Evolutionary conservation across 768 basidiomycete species (phyloP).

Genomic region (Aureoboletus auriporus): DNA sequence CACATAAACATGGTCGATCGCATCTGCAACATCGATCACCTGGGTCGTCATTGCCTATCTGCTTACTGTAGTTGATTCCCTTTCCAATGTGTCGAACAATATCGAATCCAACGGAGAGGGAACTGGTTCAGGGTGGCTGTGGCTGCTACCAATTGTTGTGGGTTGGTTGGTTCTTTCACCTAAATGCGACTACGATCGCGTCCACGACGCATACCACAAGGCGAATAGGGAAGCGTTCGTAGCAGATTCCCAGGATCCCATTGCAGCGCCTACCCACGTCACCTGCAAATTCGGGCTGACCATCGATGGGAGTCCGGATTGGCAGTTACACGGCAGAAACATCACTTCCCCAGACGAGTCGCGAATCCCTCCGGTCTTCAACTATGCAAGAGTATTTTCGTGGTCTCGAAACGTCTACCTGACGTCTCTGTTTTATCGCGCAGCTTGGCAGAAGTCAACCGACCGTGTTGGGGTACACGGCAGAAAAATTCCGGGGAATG

Average conservation of each 20-base stretch:
- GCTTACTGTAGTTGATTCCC: constrained; percentile 14
- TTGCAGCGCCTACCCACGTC: neutral
- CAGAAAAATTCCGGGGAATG: neutral
- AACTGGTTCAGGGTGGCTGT: constrained; percentile 40
- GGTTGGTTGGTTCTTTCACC: constrained; percentile 41
- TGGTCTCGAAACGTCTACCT: constrained; percentile 18
- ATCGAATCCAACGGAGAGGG: constrained; percentile 35
- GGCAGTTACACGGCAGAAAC: neutral
- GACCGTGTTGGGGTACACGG: constrained; percentile 3
- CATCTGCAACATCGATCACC: constrained; percentile 36
- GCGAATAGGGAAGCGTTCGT: constrained; percentile 9
- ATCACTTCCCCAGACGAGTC: constrained; percentile 21
- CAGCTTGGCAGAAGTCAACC: constrained; percentile 10
- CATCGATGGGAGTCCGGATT: constrained; percentile 8
- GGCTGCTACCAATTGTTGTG: constrained; percentile 38
- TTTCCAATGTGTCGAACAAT: constrained; percentile 11
- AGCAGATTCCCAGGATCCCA: neutral
- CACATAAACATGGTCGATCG: constrained; percentile 37
- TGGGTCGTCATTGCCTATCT: constrained; percentile 45
- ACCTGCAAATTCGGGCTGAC: constrained; percentile 11
- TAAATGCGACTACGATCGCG: constrained; percentile 33
- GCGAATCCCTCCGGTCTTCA: constrained; percentile 21
- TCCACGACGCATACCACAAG: constrained; percentile 17
- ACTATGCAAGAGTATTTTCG: constrained; percentile 21
- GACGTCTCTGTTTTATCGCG: constrained; percentile 14